Evolutionary conservation across 345 rosid species (phyloP).

Genomic region (Eucalyptus globulus): DNA sequence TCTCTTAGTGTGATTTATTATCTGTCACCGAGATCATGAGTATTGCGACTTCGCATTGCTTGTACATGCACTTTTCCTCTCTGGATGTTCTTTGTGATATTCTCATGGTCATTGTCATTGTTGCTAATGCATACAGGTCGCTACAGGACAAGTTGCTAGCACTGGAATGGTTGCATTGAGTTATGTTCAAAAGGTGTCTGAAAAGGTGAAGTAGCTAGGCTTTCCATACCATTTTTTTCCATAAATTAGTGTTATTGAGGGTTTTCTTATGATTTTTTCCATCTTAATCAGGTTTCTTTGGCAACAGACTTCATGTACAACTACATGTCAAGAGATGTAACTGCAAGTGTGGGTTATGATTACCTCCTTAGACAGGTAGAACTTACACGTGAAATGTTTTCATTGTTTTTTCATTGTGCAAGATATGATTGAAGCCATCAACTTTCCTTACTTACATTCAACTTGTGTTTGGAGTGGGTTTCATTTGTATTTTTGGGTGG

Average conservation of each 20-base stretch:
- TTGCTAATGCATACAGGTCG: constrained; percentile 39
- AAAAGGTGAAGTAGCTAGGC: constrained; percentile 47
- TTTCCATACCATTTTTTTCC: background rate
- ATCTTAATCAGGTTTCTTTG: constrained; percentile 56
- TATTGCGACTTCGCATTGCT: background rate
- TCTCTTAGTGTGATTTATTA: background rate
- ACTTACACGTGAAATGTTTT: background rate
- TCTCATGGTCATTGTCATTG: background rate
- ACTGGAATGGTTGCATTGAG: constrained; percentile 79
- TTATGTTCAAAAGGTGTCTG: constrained; percentile 95
- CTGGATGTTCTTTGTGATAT: background rate
- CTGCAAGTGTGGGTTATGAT: constrained; percentile 91
- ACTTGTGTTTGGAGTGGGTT: background rate
- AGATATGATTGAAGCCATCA: background rate
- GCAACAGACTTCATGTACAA: constrained; percentile 88
- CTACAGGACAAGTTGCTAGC: constrained; percentile 93
- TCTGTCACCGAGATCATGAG: background rate
- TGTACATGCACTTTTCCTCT: background rate
- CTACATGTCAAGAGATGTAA: constrained; percentile 76
- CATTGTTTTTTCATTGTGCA: background rate
- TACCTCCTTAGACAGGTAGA: constrained; percentile 92
- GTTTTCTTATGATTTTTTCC: background rate
- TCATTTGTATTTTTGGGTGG: background rate
- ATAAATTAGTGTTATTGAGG: background rate
- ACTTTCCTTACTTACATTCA: background rate